Base-by-base conservation (phyloP, 116 monocot species). In the Dioscorea cayenensis region DNA sequence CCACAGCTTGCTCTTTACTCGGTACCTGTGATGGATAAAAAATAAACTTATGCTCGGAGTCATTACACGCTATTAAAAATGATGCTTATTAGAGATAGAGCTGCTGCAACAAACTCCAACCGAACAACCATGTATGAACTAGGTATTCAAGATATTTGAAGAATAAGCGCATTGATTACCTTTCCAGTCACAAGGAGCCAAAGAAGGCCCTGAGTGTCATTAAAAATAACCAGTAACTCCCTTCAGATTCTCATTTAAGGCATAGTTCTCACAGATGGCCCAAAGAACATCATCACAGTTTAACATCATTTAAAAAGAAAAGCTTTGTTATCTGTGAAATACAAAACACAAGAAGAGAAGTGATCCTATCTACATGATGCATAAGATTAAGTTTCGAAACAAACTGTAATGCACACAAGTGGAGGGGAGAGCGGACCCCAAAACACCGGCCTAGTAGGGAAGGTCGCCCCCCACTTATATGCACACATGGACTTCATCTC, bases 141-240 rank as follows among this genome's bases (percentile, higher is more conserved):
- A 55, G n/a, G 14, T 55, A 16, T 3, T 55, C 55, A 55, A 18
- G 55, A 55, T 18, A n/a, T 55, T 32, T 55, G n/a, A 55, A 18
- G 5, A 55, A 16, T 5, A 55, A 11, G n/a, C 43, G 6, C 25
- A 0, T 21, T 16, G 32, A 59, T 73, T 29, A 99, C 99, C 94
- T 94, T 99, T 66, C 99, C 99, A 10, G 99, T 99, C 82, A 94
- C 84, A 75, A 99, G 99, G 75, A 99, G 99, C 99, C 99, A 94
- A 16, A 99, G 77, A 66, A 99, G 91, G 51, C 91, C 99, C 99
- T 99, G 74, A 51, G 77, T 73, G 60, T 9, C 7, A 67, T 10
- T 61, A 6, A 58, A 64, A 11, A 22, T 20, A 23, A 4, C 3
- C 32, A 32, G 32, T 32, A 3, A 2, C 32, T 32, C 4, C 32